Conservation (phyloP, 305 asterid species). For the Fraxinus sp. region DNA sequence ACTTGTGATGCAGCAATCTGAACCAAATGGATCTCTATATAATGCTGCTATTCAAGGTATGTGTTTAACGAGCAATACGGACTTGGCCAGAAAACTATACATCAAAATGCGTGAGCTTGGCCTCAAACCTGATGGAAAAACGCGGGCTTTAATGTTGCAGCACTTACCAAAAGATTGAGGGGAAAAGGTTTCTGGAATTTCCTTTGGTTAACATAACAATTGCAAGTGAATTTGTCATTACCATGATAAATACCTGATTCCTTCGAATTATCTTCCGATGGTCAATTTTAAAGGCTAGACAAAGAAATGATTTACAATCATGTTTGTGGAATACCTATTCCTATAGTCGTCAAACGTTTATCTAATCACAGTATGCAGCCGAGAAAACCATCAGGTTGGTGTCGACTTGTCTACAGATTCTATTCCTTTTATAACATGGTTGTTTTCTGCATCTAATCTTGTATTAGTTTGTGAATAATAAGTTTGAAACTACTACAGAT, state of each 20-base stretch:
- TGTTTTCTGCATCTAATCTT: not conserved
- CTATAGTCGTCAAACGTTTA: not conserved
- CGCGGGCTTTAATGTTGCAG: conserved; percentile 89
- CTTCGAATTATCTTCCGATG: not conserved
- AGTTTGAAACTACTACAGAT: not conserved
- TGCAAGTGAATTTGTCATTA: not conserved
- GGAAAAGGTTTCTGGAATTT: not conserved
- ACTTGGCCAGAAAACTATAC: conserved; percentile 67
- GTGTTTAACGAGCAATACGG: conserved; percentile 60
- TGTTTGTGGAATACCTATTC: not conserved
- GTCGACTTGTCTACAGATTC: not conserved
- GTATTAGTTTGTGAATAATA: not conserved
- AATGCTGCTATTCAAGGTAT: conserved; percentile 93
- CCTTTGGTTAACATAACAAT: not conserved
- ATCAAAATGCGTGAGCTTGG: conserved; percentile 64
- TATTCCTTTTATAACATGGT: not conserved
- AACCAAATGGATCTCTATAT: conserved; percentile 68
- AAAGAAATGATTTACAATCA: not conserved
- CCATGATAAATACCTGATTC: not conserved
- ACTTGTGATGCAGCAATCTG: conserved; percentile 46
- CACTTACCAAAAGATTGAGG: conserved; percentile 45
- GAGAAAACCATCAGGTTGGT: not conserved
- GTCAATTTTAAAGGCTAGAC: not conserved
- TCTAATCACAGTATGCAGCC: not conserved
- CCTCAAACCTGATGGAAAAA: conserved; percentile 80